Evolutionary conservation across 1,284 basidiomycete species (phyloP).

Genomic region (Trichosporon coremiiforme): DNA sequence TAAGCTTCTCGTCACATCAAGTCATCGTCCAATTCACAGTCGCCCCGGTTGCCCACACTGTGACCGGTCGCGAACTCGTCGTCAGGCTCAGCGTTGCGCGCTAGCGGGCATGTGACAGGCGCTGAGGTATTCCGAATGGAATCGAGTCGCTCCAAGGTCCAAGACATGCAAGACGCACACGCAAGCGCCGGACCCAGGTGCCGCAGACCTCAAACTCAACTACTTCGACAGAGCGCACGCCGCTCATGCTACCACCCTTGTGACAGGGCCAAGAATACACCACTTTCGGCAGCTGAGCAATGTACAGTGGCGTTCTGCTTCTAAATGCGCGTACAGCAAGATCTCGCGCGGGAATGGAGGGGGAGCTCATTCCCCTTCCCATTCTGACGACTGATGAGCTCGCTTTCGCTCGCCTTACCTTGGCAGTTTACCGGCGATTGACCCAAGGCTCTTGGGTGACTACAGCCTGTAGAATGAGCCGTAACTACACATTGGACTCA

Average conservation of each 20-base stretch:
- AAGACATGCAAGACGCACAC: no score
- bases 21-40: not conserved
- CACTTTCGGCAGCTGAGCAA: no score
- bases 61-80: not conserved
- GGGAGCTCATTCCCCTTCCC: not conserved
- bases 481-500: not conserved
- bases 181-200: no score
- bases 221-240: no score
- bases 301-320: no score
- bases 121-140: not conserved
- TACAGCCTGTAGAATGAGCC: no score
- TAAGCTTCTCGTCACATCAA: not conserved
- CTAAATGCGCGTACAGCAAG: no score
- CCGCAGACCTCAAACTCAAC: no score
- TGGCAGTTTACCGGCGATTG: not conserved
- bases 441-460: not conserved
- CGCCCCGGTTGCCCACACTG: not conserved
- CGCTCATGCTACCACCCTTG: no score
- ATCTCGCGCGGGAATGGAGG: not conserved
- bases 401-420: not conserved
- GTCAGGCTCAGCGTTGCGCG: not conserved
- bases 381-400: not conserved
- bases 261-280: no score
- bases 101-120: not conserved
- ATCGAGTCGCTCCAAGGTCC: not conserved